These are phyloP conservation scores for Aspergillus thermomutatus DNA, from an alignment of 2,329 filamentous ascomycete genomes.

Conservation along the genomic window DNA sequence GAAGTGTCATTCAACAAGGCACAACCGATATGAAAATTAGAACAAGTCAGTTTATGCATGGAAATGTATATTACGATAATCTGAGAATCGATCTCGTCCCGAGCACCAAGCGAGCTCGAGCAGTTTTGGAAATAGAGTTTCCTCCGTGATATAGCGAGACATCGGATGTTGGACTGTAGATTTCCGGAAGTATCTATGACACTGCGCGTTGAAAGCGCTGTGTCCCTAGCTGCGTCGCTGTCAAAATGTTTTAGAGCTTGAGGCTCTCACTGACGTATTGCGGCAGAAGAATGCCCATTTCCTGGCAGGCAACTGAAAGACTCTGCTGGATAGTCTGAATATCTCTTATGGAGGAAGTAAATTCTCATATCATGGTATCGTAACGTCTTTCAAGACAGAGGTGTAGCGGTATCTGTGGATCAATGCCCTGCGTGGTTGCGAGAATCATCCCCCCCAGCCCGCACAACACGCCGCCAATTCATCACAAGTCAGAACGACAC, in stretches of 20 bases:
- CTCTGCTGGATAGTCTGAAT: not conserved
- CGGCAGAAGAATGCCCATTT: not conserved
- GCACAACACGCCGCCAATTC: constrained; percentile 71
- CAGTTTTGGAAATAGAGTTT: not conserved
- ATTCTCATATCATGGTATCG: not conserved
- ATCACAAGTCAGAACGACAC: constrained; percentile 50
- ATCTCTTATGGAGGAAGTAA: not conserved
- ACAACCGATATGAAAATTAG: not conserved
- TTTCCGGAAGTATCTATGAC: not conserved
- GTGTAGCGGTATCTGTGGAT: not conserved
- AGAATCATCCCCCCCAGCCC: constrained; percentile 39
- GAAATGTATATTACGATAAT: constrained; percentile 29
- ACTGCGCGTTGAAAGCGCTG: no score
- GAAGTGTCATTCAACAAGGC: constrained; percentile 9
- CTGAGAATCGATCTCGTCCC: not conserved
- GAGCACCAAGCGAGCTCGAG: not conserved
- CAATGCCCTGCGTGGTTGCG: not conserved
- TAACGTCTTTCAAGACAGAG: not conserved
- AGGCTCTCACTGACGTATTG: not conserved
- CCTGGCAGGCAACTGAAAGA: not conserved
- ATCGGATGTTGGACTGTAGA: not conserved
- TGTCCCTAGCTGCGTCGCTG: not conserved
- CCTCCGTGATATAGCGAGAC: not conserved
- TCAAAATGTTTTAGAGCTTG: not conserved
- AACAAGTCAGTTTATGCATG: constrained; percentile 16